Evolutionary conservation across 2,329 filamentous ascomycete species (phyloP), one percentile per base, ranked within the genome.

Genomic region (Alternaria arbusti): DNA sequence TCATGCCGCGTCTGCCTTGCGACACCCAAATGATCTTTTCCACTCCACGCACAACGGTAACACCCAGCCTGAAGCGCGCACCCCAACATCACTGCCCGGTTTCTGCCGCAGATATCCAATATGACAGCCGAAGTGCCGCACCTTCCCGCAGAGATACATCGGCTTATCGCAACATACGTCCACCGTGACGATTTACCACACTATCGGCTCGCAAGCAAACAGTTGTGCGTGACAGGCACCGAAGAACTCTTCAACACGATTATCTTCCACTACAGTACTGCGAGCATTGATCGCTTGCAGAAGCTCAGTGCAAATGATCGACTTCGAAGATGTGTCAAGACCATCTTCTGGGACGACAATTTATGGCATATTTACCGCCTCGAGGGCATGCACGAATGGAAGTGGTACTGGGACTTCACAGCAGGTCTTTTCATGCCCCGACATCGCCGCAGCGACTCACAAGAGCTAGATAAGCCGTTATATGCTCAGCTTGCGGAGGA

Each of bases 101-200:
- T 26, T 8, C 25, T 26, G 25, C 25, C 25, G 25, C 25, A 26
- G 25, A 26, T 8, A 3, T 9, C 9, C 25, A 40, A n/a, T 4
- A 46, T 57, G 54, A 15, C 17, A 20, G 7, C 36, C 12, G 12
- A 20, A 3, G 51, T 59, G 9, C 64, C 58, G 9, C 64, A 64
- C 13, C 52, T 71, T 25, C 68, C 68, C 10, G 63, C 54, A 12
- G 68, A 70, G 43, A 20, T 72, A 4, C 59, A 69, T 28, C 46
- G 50, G 13, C 45, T 59, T 10, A 57, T 71, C 8, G 57, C 59
- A 43, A 50, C 60, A 36, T 61, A 66, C 28, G 26, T 69, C 10
- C 10, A 61, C 3, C 40, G 54, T 20, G 44, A 44, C 1, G 66
- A 69, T 17, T 23, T 71, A 12, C 57, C 64, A 5, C 54, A 52